These are phyloP conservation scores for Phanerodontia chrysosporium DNA, from an alignment of 768 basidiomycete species.

Conservation along the genomic window DNA sequence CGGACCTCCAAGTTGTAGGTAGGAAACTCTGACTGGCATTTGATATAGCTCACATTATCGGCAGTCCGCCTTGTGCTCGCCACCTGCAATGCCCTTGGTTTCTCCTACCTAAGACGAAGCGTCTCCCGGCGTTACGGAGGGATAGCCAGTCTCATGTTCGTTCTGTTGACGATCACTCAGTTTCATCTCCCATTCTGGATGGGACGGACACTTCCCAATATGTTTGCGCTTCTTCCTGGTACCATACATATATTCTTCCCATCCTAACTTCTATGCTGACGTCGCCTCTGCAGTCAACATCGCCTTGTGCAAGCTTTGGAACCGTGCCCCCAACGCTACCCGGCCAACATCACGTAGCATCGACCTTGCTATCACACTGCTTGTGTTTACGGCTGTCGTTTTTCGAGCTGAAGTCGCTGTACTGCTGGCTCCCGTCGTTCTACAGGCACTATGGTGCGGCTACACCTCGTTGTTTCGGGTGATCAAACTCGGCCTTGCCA, in stretches of 20 bases:
- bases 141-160: conserved; percentile 52
- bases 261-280: background rate
- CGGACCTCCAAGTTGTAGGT: conserved; percentile 72
- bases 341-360: conserved; percentile 33
- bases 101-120: conserved; percentile 62
- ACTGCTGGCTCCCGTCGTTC: conserved; percentile 55
- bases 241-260: background rate
- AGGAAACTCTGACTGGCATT: conserved; percentile 22
- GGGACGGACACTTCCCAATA: conserved; percentile 90
- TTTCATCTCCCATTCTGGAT: conserved; percentile 95
- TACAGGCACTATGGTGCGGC: conserved; percentile 47
- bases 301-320: conserved; percentile 45
- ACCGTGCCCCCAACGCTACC: conserved; percentile 36
- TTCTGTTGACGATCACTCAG: conserved; percentile 71
- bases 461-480: conserved; percentile 41
- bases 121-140: conserved; percentile 62
- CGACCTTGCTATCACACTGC: conserved; percentile 45
- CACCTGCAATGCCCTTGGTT: conserved; percentile 52
- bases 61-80: conserved; percentile 78
- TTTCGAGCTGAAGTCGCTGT: conserved; percentile 78
- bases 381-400: conserved; percentile 65
- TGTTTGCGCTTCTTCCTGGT: conserved; percentile 85
- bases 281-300: conserved; percentile 47
- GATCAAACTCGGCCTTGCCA: conserved; percentile 45
- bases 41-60: background rate